A percentile compares a stretch with the other conserved stretches of the same genome.
These are phyloP conservation scores for Clohesyomyces aquaticus DNA, from an alignment of 495 filamentous ascomycete genomes.

Conservation along the genomic window DNA sequence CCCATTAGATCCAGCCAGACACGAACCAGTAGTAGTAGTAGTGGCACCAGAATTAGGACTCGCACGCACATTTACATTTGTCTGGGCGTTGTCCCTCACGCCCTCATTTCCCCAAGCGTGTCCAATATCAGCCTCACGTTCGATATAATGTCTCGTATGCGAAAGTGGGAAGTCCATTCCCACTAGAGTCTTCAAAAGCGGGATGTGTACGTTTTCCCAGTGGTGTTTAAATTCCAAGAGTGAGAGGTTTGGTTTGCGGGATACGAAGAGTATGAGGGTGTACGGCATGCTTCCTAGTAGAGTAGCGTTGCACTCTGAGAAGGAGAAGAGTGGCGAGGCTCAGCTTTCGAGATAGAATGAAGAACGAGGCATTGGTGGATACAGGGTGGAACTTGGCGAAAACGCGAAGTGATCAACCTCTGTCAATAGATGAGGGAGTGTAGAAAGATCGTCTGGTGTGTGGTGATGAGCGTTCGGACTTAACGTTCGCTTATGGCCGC, in stretches of 20 bases:
- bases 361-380: background rate
- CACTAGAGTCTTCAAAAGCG: constrained; percentile 15
- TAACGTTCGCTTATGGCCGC: background rate
- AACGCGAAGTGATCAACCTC: background rate
- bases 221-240: constrained; percentile 15
- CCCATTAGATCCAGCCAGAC: too few relatives aligned
- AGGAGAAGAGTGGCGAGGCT: too few relatives aligned
- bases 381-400: background rate
- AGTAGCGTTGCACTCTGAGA: too few relatives aligned
- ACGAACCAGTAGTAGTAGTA: too few relatives aligned
- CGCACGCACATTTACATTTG: too few relatives aligned
- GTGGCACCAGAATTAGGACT: too few relatives aligned
- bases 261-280: constrained; percentile 18
- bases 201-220: constrained; percentile 14
- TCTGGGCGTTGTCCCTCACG: too few relatives aligned
- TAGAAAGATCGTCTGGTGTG: background rate
- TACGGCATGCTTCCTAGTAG: constrained; percentile 11
- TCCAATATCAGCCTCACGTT: background rate
- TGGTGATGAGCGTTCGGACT: background rate
- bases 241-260: constrained; percentile 19
- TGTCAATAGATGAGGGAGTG: background rate
- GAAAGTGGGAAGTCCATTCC: constrained; percentile 21
- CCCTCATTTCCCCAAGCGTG: too few relatives aligned
- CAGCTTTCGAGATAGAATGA: too few relatives aligned
- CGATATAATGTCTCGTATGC: constrained; percentile 25